Evolutionary conservation across 2,329 filamentous ascomycete species (phyloP).

Genomic region (Aspergillus ruber): DNA sequence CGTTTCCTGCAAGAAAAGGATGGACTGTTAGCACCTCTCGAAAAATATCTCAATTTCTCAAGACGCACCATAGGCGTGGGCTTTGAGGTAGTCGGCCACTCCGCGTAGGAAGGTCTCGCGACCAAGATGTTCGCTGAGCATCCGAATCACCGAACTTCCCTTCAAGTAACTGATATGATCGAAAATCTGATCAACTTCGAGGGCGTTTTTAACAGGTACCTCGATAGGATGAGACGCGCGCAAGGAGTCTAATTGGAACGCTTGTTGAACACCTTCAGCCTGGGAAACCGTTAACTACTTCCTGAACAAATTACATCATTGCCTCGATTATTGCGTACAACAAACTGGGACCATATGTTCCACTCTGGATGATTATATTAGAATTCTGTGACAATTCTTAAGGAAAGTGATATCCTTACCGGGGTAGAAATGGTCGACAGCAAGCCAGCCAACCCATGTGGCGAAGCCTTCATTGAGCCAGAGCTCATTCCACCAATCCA

Average conservation of each 20-base stretch:
- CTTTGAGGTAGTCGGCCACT: conserved; percentile 81
- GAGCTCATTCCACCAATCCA: conserved; percentile 94
- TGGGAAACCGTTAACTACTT: conserved; percentile 38
- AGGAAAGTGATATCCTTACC: conserved; percentile 32
- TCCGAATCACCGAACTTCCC: conserved; percentile 91
- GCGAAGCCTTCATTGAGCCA: conserved; percentile 97
- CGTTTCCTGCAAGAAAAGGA: conserved; percentile 50
- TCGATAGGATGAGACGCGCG: conserved; percentile 93
- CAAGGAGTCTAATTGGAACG: conserved; percentile 82
- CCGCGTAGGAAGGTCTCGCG: conserved; percentile 84
- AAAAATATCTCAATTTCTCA: not conserved
- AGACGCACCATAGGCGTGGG: conserved; percentile 67
- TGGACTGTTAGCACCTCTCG: not conserved
- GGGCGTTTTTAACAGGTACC: conserved; percentile 84
- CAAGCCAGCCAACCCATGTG: conserved; percentile 96
- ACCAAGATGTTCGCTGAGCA: conserved; percentile 87
- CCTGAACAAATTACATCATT: conserved; percentile 27
- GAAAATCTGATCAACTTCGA: conserved; percentile 97
- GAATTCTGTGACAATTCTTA: not conserved
- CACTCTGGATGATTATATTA: conserved; percentile 55
- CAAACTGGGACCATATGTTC: conserved; percentile 97
- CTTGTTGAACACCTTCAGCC: conserved; percentile 88
- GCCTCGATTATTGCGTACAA: conserved; percentile 59
- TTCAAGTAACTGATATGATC: conserved; percentile 96
- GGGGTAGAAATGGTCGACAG: conserved; percentile 83